phyloP scores from a whole-genome alignment of 176 grass and related monocot genomes.

The Poa annua region DNA sequence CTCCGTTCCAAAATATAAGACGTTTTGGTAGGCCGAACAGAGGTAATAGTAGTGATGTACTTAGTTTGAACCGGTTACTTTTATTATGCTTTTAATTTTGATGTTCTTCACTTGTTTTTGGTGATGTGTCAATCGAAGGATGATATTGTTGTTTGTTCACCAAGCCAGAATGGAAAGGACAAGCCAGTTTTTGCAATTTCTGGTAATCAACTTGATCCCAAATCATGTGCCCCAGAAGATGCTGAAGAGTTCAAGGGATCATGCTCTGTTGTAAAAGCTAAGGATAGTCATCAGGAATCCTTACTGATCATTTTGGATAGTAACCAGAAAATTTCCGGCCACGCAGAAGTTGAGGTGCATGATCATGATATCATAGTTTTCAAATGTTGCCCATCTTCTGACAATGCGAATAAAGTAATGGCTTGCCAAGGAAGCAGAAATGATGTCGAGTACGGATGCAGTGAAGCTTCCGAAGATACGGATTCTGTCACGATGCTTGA shows the following conservation, averaged over 20 bases:
- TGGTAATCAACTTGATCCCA: conserved; percentile 34
- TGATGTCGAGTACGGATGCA: conserved; percentile 14
- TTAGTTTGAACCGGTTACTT: conserved; percentile 28
- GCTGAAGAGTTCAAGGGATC: conserved; percentile 9
- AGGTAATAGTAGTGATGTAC: neutral
- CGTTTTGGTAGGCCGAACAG: too few species aligned
- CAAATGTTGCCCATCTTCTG: conserved; percentile 1
- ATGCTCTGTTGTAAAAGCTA: conserved; percentile 33
- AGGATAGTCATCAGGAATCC: conserved; percentile 10
- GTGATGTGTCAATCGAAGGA: conserved; percentile 20
- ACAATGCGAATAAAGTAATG: neutral
- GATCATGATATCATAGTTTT: conserved; percentile 26
- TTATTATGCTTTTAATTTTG: conserved; percentile 28
- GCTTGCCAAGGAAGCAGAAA: conserved; percentile 28
- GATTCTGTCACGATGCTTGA: conserved; percentile 36
- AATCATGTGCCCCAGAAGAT: conserved; percentile 23
- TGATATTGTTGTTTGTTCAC: conserved; percentile 22
- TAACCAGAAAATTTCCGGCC: conserved; percentile 32
- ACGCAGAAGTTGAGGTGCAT: conserved; percentile 21
- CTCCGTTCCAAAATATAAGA: too few species aligned
- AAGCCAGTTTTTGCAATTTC: conserved; percentile 8
- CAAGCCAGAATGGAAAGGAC: conserved; percentile 40
- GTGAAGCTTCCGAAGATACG: conserved; percentile 30
- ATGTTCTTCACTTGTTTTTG: conserved; percentile 33
- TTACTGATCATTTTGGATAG: conserved; percentile 18